Base-by-base conservation (phyloP, 345 rosid genomes). In the Heritiera fomes region DNA sequence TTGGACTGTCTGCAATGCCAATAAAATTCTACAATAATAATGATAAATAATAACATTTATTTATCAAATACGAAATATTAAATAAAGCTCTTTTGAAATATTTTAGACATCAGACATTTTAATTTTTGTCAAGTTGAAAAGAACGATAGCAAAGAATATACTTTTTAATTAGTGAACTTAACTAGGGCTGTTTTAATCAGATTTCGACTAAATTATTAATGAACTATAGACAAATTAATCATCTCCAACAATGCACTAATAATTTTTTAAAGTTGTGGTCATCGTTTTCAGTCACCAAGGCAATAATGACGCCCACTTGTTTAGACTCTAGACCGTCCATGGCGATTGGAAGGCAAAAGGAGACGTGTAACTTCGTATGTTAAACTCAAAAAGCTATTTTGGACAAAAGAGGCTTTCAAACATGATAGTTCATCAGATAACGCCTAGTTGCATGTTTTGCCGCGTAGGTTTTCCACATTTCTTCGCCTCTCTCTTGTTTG, bases 391-490 rank as follows among this genome's bases (percentile, higher is more conserved):
- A 8, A 8, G 8, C 1, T 65, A 0, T 40, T 30, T 13, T 12
- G 14, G 65, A 50, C 32, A 76, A 23, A 40, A 50, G 55, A 1
- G 17, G 56, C 60, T 81, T 72, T 72, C 80, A 14, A 23, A 18
- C 69, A 77, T 76, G 61, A 20, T 17, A n/a, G 38, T 43, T 18
- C 34, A 59, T 18, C 46, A 52, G 34, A 50, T 68, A 59, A 58
- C 18, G 15, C 43, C 28, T 3, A 18, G 38, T 63, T 32, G 46
- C 56, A 61, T 71, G 81, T 67, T 80, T 30, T 82, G 84, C 82
- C 56, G 53, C 7, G 88, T 82, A 67, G 87, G 88, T 82, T 78
- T 80, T 86, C 82, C 86, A 78, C 85, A 62, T 75, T 58, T 53
- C 55, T 71, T 1, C 38, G 20, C 28, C 0, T 23, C 28, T 23